Evolutionary conservation across 2,329 filamentous ascomycete species (phyloP).

Genomic region (Raffaelea arxii): DNA sequence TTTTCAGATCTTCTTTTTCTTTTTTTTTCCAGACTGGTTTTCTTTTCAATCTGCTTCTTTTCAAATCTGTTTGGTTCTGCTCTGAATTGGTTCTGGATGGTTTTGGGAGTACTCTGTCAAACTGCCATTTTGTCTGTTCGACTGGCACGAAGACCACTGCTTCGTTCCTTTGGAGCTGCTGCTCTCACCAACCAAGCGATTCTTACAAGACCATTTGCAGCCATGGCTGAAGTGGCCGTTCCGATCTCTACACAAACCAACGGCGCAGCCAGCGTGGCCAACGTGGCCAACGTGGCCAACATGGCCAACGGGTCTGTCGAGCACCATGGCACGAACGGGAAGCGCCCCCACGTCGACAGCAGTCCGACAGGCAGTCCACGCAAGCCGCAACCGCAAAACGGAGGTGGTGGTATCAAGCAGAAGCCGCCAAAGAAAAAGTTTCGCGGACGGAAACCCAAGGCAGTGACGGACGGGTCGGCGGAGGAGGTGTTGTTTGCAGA

Average conservation of each 20-base stretch:
- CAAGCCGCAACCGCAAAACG: constrained; percentile 13
- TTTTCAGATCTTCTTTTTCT: neutral
- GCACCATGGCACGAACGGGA: neutral
- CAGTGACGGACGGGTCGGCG: constrained; percentile 46
- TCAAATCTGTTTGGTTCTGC: too few relatives aligned
- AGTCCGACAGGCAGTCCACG: neutral
- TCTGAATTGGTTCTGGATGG: too few relatives aligned
- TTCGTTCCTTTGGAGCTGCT: too few relatives aligned
- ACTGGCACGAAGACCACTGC: too few relatives aligned
- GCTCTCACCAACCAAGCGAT: too few relatives aligned
- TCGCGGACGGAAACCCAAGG: constrained; percentile 47
- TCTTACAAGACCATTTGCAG: too few relatives aligned
- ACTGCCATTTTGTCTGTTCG: too few relatives aligned
- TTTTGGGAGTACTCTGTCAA: too few relatives aligned
- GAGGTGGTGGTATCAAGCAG: constrained; percentile 6
- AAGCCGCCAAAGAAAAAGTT: constrained; percentile 32
- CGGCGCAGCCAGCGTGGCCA: neutral
- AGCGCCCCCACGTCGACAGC: constrained; percentile 8
- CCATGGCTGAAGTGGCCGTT: too few relatives aligned
- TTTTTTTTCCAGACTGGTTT: too few relatives aligned
- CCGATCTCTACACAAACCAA: neutral
- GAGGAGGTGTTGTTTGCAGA: constrained; percentile 60
- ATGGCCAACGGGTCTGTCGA: neutral
- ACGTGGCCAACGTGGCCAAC: neutral
- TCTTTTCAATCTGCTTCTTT: too few relatives aligned